Conservation (phyloP, 2,329 filamentous ascomycete genomes). For the Dactylellina leptospora region DNA sequence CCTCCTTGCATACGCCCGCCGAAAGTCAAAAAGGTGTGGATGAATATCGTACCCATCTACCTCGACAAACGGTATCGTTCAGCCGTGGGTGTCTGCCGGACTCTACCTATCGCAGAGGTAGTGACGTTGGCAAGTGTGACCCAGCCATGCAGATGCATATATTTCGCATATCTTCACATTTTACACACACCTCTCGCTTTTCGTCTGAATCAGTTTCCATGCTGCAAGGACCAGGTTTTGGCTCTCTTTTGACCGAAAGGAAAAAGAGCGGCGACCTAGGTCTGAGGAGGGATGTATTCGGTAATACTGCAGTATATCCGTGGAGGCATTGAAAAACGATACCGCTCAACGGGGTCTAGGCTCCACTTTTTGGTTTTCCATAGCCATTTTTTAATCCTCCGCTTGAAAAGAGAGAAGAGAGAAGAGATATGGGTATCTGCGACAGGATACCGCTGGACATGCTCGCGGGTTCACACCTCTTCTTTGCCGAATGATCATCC, state of each 20-base stretch:
- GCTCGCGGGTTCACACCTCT: conserved; percentile 6
- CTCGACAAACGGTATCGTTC: conserved; percentile 26
- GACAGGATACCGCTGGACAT: too few species aligned
- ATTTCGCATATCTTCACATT: conserved; percentile 13
- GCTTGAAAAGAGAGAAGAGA: neutral
- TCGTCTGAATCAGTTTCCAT: neutral
- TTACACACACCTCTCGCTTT: too few species aligned
- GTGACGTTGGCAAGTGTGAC: conserved; percentile 45
- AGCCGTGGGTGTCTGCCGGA: conserved; percentile 33
- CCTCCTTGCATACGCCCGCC: too few species aligned
- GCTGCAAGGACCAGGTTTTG: conserved; percentile 34
- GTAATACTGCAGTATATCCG: neutral
- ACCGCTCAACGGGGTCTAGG: too few species aligned
- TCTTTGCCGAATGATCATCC: conserved; percentile 30
- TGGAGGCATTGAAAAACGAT: too few species aligned
- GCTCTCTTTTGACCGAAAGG: conserved; percentile 15
- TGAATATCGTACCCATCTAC: conserved; percentile 30
- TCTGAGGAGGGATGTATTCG: too few species aligned
- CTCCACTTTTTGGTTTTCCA: too few species aligned
- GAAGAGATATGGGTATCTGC: conserved; percentile 9
- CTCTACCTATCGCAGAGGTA: conserved; percentile 36
- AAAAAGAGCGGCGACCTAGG: neutral
- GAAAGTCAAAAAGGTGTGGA: too few species aligned
- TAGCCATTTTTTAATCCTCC: too few species aligned
- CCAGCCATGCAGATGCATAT: conserved; percentile 33